phyloP scores from a whole-genome alignment of 108 stramenopile genomes.

The Poteriospumella lacustris region DNA sequence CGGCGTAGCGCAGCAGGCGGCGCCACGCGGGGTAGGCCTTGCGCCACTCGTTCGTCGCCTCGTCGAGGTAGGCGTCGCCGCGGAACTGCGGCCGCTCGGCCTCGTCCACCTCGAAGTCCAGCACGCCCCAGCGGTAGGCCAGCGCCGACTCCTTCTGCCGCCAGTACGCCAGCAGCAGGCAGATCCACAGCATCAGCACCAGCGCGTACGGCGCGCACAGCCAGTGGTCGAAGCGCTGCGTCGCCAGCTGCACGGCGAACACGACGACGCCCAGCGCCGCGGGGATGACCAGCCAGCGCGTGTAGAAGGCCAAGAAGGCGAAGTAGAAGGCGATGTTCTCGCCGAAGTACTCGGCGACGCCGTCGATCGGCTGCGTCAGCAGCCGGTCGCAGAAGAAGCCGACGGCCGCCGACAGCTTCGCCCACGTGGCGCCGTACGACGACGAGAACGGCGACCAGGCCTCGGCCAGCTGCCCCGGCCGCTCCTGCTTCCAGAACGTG shows the following conservation, averaged over 20 bases:
- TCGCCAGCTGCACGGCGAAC: conserved; percentile 35
- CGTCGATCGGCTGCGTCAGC: conserved; percentile 70
- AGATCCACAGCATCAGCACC: conserved; percentile 43
- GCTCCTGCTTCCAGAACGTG: conserved; percentile 57
- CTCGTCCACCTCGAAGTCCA: conserved; percentile 48
- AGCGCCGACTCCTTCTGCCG: conserved; percentile 42
- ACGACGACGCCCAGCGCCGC: conserved; percentile 39
- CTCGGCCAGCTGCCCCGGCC: neutral
- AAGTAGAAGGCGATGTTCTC: conserved; percentile 96
- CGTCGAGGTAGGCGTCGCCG: conserved; percentile 29
- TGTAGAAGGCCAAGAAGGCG: conserved; percentile 89
- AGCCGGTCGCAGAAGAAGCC: neutral
- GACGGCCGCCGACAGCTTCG: neutral
- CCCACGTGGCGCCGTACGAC: neutral
- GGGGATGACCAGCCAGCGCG: conserved; percentile 47
- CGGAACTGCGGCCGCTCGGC: conserved; percentile 44
- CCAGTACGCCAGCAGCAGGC: conserved; percentile 37
- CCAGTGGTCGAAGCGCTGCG: conserved; percentile 38
- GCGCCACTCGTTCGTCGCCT: conserved; percentile 32
- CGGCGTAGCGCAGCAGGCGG: conserved; percentile 38
- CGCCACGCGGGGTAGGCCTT: conserved; percentile 44
- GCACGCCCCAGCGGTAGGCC: conserved; percentile 50
- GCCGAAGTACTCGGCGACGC: conserved; percentile 91
- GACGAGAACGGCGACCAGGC: neutral
- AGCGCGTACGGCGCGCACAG: conserved; percentile 39